Conservation (phyloP, 495 filamentous ascomycete genomes). For the Trichocladium antarcticum region DNA sequence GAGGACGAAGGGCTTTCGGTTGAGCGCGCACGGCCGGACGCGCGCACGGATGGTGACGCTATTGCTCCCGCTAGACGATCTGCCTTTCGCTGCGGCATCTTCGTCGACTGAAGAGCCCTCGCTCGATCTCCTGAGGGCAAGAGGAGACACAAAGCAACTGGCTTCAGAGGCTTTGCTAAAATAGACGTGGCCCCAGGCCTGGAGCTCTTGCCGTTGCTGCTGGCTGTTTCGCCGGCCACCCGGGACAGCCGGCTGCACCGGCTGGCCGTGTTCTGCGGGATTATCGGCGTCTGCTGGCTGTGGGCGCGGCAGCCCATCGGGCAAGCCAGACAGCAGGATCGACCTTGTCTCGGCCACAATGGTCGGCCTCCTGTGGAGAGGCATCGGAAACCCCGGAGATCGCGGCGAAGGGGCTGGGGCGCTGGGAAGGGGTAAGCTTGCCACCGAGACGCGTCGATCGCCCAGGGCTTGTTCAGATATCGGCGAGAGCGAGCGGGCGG, state of each 20-base stretch:
- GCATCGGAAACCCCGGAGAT: slow-evolving; percentile 1
- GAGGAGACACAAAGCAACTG: slow-evolving; percentile 32
- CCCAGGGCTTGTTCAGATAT: slow-evolving; percentile 17
- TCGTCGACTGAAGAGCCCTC: slow-evolving; percentile 13
- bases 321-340: slow-evolving; percentile 21
- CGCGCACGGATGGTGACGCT: slow-evolving; percentile 37
- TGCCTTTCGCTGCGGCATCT: background rate
- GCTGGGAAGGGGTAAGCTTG: slow-evolving; percentile 7
- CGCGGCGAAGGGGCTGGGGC: slow-evolving; percentile 9
- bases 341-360: slow-evolving; percentile 19
- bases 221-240: slow-evolving; percentile 11
- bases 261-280: slow-evolving; percentile 15
- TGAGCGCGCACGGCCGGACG: slow-evolving; percentile 31
- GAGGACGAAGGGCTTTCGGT: slow-evolving; percentile 38
- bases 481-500: slow-evolving; percentile 18
- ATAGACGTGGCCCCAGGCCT: slow-evolving; percentile 27
- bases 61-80: background rate
- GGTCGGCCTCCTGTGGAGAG: slow-evolving; percentile 13
- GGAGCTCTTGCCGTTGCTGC: slow-evolving; percentile 20
- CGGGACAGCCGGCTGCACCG: slow-evolving; percentile 9
- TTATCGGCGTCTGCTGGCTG: background rate
- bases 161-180: slow-evolving; percentile 26
- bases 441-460: slow-evolving; percentile 10
- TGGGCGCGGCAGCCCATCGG: background rate
- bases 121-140: slow-evolving; percentile 27